A percentile compares a stretch with the other conserved stretches of the same genome.
phyloP scores from a whole-genome alignment of 2,329 filamentous ascomycete species.

The Colletotrichum sojae region DNA sequence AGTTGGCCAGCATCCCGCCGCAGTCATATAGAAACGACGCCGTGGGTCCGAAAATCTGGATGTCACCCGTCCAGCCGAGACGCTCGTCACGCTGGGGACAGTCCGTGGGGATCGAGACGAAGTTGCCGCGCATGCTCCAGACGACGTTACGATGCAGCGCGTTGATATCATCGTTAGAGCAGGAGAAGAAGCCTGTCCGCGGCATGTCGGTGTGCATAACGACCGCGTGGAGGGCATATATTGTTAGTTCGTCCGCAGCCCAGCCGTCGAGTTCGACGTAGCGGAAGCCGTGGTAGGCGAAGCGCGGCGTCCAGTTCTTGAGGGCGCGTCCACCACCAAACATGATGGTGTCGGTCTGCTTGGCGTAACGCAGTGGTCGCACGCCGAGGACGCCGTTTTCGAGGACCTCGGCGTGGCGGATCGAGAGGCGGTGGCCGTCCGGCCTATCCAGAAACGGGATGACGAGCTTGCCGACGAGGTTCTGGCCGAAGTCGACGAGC shows the following conservation, averaged over 20 bases:
- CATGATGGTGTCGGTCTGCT: slow-evolving; percentile 56
- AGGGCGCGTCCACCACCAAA: slow-evolving; percentile 41
- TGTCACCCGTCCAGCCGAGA: slow-evolving; percentile 67
- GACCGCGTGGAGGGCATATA: slow-evolving; percentile 45
- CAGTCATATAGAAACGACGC: slow-evolving; percentile 68
- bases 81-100: slow-evolving; percentile 70
- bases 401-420: slow-evolving; percentile 70
- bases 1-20: slow-evolving; percentile 62
- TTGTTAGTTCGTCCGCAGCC: slow-evolving; percentile 43
- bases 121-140: slow-evolving; percentile 73
- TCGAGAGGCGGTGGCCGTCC: slow-evolving; percentile 56
- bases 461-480: slow-evolving; percentile 66
- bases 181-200: slow-evolving; percentile 64
- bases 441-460: slow-evolving; percentile 51
- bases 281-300: slow-evolving; percentile 69
- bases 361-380: slow-evolving; percentile 59
- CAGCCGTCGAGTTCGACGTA: slow-evolving; percentile 64
- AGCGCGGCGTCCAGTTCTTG: slow-evolving; percentile 58
- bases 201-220: slow-evolving; percentile 67
- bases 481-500: slow-evolving; percentile 71
- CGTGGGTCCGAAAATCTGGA: slow-evolving; percentile 64
- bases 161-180: slow-evolving; percentile 66
- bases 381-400: slow-evolving; percentile 60
- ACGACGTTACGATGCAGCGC: slow-evolving; percentile 66
- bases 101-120: slow-evolving; percentile 70